phyloP scores from a whole-genome alignment of 129 eudicot species.

The Calendula officinalis region DNA sequence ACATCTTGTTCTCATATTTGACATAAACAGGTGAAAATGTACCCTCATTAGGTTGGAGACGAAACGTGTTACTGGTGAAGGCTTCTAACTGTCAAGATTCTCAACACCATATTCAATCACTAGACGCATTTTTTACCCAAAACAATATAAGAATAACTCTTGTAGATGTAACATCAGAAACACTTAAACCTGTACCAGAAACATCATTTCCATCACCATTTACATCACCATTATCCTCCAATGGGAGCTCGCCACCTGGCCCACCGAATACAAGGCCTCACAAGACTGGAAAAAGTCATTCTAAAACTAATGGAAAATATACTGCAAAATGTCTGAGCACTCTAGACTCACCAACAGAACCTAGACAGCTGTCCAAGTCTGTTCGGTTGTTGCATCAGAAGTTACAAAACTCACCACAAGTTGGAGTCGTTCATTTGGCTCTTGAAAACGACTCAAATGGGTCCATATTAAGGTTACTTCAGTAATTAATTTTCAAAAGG shows the following conservation, averaged over 20 bases:
- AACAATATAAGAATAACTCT: conserved; percentile 51
- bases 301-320: conserved; percentile 58
- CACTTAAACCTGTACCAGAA: conserved; percentile 48
- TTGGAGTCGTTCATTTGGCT: conserved; percentile 82
- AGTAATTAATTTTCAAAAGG: background rate
- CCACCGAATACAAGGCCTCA: conserved; percentile 54
- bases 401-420: conserved; percentile 67
- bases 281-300: conserved; percentile 50
- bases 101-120: conserved; percentile 78
- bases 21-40: conserved; percentile 40
- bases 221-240: conserved; percentile 58
- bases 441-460: conserved; percentile 82
- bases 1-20: too few species aligned
- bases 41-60: conserved; percentile 90
- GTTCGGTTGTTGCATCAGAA: conserved; percentile 59
- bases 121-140: conserved; percentile 62
- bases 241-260: conserved; percentile 72
- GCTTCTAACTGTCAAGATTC: conserved; percentile 74
- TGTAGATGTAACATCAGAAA: conserved; percentile 42
- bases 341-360: conserved; percentile 60
- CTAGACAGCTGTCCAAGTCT: conserved; percentile 60
- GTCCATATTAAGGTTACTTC: conserved; percentile 59
- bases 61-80: conserved; percentile 74
- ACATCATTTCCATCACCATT: conserved; percentile 65
- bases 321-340: conserved; percentile 47